phyloP scores from a whole-genome alignment of 148 eudicot species.

The Rhododendron simsii region DNA sequence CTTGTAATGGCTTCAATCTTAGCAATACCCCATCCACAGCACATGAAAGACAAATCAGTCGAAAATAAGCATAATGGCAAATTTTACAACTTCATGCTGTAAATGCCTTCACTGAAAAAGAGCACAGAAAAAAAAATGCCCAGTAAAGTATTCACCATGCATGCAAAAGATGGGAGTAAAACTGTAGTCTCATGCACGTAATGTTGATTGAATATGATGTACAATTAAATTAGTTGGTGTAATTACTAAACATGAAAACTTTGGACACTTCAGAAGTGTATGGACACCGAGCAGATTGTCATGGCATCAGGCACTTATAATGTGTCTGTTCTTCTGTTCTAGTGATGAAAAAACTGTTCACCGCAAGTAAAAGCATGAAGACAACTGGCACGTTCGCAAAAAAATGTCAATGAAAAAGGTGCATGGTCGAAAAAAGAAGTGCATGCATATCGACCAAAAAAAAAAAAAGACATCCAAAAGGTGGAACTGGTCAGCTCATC shows the following conservation, averaged over 20 bases:
- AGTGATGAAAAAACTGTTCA: neutral
- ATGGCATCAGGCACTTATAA: neutral
- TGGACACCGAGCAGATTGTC: neutral
- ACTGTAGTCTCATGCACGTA: neutral
- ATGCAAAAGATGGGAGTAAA: neutral
- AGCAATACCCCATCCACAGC: neutral
- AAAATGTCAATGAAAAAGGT: neutral
- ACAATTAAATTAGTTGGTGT: neutral
- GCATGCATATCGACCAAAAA: neutral
- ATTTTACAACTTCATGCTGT: neutral
- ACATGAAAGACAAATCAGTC: neutral
- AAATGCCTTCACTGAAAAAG: neutral
- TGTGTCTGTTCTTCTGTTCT: neutral
- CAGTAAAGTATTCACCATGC: neutral
- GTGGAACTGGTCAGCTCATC: neutral
- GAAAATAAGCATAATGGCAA: neutral
- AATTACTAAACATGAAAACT: neutral
- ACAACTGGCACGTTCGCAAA: too few relatives aligned
- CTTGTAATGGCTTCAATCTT: slow-evolving; percentile 93
- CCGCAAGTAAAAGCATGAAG: neutral
- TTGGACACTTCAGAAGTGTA: neutral
- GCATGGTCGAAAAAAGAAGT: neutral
- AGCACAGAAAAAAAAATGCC: neutral
- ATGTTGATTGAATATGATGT: neutral
- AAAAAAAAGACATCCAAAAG: neutral